Evolutionary conservation across 2,329 filamentous ascomycete genomes (phyloP), one percentile per base, ranked within the genome.

Genomic region (Bipolaris oryzae): DNA sequence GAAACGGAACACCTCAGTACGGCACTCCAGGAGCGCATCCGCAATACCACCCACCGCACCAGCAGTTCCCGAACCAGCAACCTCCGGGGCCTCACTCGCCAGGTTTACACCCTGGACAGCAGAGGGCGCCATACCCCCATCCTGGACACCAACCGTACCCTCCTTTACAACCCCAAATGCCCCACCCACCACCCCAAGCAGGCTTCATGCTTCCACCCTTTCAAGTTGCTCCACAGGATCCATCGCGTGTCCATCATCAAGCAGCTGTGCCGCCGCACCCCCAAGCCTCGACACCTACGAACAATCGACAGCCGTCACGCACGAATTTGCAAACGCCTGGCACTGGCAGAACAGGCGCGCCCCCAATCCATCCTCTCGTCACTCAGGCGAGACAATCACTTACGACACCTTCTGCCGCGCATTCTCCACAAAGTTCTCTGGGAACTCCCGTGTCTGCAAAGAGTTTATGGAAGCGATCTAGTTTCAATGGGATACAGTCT

Each of bases 161-260:
- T 48, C 69, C 66, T 5, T 72, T 49, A 21, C 71, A 67, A n/a
- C 63, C 55, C 23, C 74, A 68, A 21, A 62, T 72, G 50, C 69
- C 69, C 42, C 75, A 75, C 33, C 75, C 75, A 33, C 74, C 76
- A 13, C 74, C 75, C 38, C 78, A 78, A 48, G 74, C 79, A 46
- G 80, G 79, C 15, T 76, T 78, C 56, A 80, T 81, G 76, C 71
- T 81, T 34, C 78, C 79, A 44, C 79, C 79, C 4, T 82, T 81
- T 62, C 77, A 80, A 52, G 77, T 81, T 11, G 70, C 74, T n/a
- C 74, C 76, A 7, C 79, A 81, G 57, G 77, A 78, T 46, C 77
- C 76, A 5, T 76, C 69, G 45, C 71, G 70, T 58, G 69, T 72
- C 10, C 73, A 75, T 52, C 75, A 76, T 20, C 74, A 73, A 39